Base-by-base conservation (phyloP, 768 basidiomycete genomes). In the Boletus reticulatus region DNA sequence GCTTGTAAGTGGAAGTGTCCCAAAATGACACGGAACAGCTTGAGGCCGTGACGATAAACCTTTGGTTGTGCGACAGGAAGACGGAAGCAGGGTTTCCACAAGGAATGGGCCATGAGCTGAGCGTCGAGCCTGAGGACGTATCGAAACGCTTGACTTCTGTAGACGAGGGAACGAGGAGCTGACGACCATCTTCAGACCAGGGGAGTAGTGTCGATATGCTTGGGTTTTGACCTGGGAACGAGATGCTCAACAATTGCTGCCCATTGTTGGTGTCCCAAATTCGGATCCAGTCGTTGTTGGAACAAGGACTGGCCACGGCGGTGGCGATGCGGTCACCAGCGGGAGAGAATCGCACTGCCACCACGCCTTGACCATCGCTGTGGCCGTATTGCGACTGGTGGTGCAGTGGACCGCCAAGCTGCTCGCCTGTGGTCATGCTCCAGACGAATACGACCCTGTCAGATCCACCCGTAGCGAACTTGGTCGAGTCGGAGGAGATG, bases 311-410 rank as follows among this genome's bases (percentile, higher is more conserved):
- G 17, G n/a, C 41, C 19, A 14, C 4, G 16, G 29, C 29, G 10
- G 42, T 34, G 5, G 50, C 50, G 16, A 59, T 27, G n/a, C 55
- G 55, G 31, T 51, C 41, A 9, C 58, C 58, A 1, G 6, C n/a
- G 0, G 58, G 46, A 20, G 58, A 59, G 29, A 59, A 52, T 10
- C 46, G 46, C 17, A 45, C 46, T 1, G 29, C 42, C 4, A 44
- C 37, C 4, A 47, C 36, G 0, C 7, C 29, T 9, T 0, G 6
- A 7, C 19, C 13, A 0, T 47, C n/a, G n/a, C n/a, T n/a, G n/a
- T n/a, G n/a, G n/a, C n/a, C 29, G 16, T 37, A 16, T 37, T 4
- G 36, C 9, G 11, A 5, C 12, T 14, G 13, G n/a, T 51, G 50
- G 11, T 24, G 19, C 0, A 58, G 41, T 2, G 57, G 46, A 2